A percentile compares a stretch with the other conserved stretches of the same genome.
Evolutionary conservation across 768 basidiomycete genomes (phyloP).

Genomic region (Tricholomella constricta): DNA sequence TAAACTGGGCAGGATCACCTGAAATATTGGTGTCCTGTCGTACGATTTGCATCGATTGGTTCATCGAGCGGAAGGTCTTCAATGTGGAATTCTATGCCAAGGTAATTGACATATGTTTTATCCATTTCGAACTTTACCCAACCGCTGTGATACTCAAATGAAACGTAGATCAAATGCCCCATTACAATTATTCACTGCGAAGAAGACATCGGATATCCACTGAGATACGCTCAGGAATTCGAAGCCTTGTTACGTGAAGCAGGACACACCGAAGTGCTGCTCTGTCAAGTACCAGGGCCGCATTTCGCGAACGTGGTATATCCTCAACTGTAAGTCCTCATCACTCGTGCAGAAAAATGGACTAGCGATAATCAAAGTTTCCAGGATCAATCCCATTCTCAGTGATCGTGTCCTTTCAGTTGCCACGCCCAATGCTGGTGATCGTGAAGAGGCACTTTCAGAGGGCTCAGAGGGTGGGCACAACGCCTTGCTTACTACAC

Average conservation of each 20-base stretch:
- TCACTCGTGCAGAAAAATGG: too few relatives aligned
- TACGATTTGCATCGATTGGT: conserved; percentile 1
- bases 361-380: neutral
- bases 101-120: conserved; percentile 14
- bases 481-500: conserved; percentile 1
- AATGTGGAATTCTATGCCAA: conserved; percentile 16
- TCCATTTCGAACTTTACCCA: neutral
- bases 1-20: conserved; percentile 8
- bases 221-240: conserved; percentile 23
- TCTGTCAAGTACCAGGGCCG: conserved; percentile 28
- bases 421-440: neutral
- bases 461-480: too few relatives aligned
- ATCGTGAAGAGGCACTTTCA: too few relatives aligned
- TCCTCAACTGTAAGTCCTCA: conserved; percentile 22
- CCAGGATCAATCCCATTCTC: conserved; percentile 9
- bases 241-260: conserved; percentile 17
- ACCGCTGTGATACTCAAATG: neutral
- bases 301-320: conserved; percentile 30
- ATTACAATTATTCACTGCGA: conserved; percentile 31
- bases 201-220: conserved; percentile 32
- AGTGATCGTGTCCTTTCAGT: conserved; percentile 5
- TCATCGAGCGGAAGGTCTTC: conserved; percentile 4
- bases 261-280: conserved; percentile 18
- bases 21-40: neutral
- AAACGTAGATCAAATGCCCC: conserved; percentile 30